Percentiles rank a stretch among this genome's conserved stretches.
phyloP scores from a whole-genome alignment of 2,329 filamentous ascomycete species.

The Microcera coccophila region DNA sequence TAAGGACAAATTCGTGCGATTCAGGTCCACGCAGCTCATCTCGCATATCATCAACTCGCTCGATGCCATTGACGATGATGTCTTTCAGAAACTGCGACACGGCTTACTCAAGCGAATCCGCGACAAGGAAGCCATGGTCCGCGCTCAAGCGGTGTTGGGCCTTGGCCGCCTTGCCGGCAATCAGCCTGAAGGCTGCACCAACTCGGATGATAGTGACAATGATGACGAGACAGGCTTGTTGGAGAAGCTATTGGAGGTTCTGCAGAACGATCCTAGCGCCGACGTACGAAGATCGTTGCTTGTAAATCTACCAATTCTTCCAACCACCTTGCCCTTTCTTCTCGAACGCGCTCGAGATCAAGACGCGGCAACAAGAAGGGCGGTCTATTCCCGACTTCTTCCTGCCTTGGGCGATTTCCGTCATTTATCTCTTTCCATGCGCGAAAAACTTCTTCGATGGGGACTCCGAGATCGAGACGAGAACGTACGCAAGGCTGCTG shows the following conservation, averaged over 20 bases:
- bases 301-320: constrained; percentile 82
- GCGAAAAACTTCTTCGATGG: constrained; percentile 94
- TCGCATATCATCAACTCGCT: constrained; percentile 90
- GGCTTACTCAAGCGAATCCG: constrained; percentile 79
- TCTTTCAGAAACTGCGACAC: constrained; percentile 78
- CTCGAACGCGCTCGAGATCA: constrained; percentile 88
- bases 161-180: constrained; percentile 81
- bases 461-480: constrained; percentile 91
- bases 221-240: constrained; percentile 65
- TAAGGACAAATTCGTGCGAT: constrained; percentile 92
- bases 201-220: constrained; percentile 66
- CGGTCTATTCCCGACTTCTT: constrained; percentile 81
- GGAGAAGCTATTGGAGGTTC: constrained; percentile 77
- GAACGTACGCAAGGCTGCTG: constrained; percentile 86
- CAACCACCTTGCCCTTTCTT: constrained; percentile 77
- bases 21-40: constrained; percentile 82
- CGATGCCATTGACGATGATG: constrained; percentile 84
- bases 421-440: constrained; percentile 86
- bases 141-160: constrained; percentile 86
- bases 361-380: constrained; percentile 76
- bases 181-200: constrained; percentile 64
- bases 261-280: constrained; percentile 91
- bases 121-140: constrained; percentile 90
- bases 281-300: constrained; percentile 87
- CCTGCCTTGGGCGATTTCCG: constrained; percentile 91